Evolutionary conservation across 495 filamentous ascomycete species (phyloP), one percentile per base, ranked within the genome.

Genomic region (Penicillium ochrochloron): DNA sequence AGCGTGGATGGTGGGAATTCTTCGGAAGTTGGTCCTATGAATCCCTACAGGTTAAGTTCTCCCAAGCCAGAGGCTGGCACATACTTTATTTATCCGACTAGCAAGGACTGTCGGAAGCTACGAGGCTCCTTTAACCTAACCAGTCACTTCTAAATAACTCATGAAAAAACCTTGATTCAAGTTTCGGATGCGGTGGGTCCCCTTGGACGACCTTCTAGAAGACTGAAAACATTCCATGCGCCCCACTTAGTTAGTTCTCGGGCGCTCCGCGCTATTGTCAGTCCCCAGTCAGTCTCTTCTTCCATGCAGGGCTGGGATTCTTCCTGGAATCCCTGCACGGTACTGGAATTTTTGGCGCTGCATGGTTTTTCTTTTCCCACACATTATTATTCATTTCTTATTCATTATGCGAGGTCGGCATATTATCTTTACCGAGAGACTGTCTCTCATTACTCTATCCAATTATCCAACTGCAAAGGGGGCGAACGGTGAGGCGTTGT

Each of bases 381-480:
- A 25, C 23, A 17, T 31, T 27, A 9, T 48, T 15, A 41, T 41
- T 33, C 27, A 31, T 54, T 19, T 10, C 15, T 31, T 31, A 29
- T 34, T 34, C 27, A 33, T 54, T 31, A n/a, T 15, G 27, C 9
- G 17, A 39, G 48, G 34, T 60, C 51, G 65, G 55, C 57, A 59
- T 46, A 57, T 41, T 56, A 21, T 54, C 55, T 60, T 21, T 42
- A 37, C 57, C 54, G 19, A 46, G 44, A 48, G 21, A 48, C 10
- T 48, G 21, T 19, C 44, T 5, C 10, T 39, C 12, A 12, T 34
- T 17, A 54, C 31, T 5, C 31, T 33, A 33, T 33, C 31, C 31
- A 33, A 17, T 8, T n/a, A 21, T 31, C 15, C 2, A 17, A 41
- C 37, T 41, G 19, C 14, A 56, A 56, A 35, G 31, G 33, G 29